These are phyloP conservation scores for Aspergillus bridgeri DNA, from an alignment of 495 filamentous ascomycete species.

Conservation along the genomic window DNA sequence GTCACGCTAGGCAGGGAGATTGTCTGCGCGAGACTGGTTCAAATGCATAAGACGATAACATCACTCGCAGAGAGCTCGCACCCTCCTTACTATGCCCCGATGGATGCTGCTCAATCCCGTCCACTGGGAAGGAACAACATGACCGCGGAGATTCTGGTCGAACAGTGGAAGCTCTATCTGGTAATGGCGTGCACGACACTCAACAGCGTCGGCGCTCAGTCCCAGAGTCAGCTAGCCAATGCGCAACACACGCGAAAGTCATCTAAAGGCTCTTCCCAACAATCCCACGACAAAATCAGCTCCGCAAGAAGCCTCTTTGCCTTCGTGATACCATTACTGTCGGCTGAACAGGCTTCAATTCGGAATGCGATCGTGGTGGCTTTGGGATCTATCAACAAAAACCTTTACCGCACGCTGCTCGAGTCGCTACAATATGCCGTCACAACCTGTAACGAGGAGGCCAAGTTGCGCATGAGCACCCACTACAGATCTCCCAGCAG, in stretches of 20 bases:
- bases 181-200: constrained; percentile 96
- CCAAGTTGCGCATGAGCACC: constrained; percentile 70
- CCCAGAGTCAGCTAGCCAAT: constrained; percentile 53
- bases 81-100: constrained; percentile 53
- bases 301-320: constrained; percentile 86
- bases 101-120: constrained; percentile 49
- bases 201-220: constrained; percentile 71
- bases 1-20: constrained; percentile 86
- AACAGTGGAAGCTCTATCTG: constrained; percentile 98
- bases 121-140: constrained; percentile 59
- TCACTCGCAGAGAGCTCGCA: constrained; percentile 71
- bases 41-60: constrained; percentile 83
- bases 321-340: constrained; percentile 82
- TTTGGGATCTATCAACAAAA: constrained; percentile 90
- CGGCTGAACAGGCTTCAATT: constrained; percentile 68
- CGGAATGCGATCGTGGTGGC: constrained; percentile 89
- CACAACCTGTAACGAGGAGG: constrained; percentile 75
- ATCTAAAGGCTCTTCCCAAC: constrained; percentile 67
- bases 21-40: constrained; percentile 84
- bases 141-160: constrained; percentile 81
- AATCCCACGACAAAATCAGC: constrained; percentile 74
- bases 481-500: constrained; percentile 77
- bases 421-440: constrained; percentile 87
- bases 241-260: constrained; percentile 81
- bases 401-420: constrained; percentile 88